These are phyloP conservation scores for Scheffersomyces illinoinensis DNA, from an alignment of 1,139 yeast genomes.

Conservation along the genomic window DNA sequence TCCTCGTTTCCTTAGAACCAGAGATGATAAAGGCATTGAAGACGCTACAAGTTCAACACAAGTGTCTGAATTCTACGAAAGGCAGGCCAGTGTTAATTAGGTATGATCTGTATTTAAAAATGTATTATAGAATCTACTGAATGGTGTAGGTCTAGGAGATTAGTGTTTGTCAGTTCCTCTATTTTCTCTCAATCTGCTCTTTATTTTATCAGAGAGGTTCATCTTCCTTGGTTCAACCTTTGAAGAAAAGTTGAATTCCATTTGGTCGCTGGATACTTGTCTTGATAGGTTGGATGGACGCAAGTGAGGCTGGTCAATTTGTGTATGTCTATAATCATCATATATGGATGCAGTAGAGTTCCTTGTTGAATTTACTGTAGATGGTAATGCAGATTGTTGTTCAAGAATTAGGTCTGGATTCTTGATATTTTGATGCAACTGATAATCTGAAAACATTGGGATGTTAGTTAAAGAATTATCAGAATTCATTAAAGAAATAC, in stretches of 20 bases:
- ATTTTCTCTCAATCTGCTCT: constrained; percentile 34
- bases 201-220: constrained; percentile 36
- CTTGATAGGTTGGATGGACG: constrained; percentile 15
- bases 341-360: constrained; percentile 23
- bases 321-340: constrained; percentile 24
- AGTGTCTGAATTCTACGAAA: constrained; percentile 83
- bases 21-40: constrained; percentile 87
- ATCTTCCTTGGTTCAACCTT: constrained; percentile 8
- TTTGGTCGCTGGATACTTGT: constrained; percentile 26
- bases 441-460: constrained; percentile 54
- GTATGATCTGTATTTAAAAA: not conserved
- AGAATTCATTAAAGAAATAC: constrained; percentile 54
- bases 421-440: constrained; percentile 36
- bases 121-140: not conserved
- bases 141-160: not conserved
- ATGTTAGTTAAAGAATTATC: constrained; percentile 55
- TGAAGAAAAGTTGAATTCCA: constrained; percentile 38
- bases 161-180: constrained; percentile 16
- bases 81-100: constrained; percentile 54
- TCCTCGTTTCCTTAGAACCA: constrained; percentile 80
- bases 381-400: constrained; percentile 27
- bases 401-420: constrained; percentile 25
- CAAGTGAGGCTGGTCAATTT: constrained; percentile 7
- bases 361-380: constrained; percentile 13
- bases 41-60: constrained; percentile 91